phyloP scores from a whole-genome alignment of 1,284 basidiomycete genomes.

The Fistulina hepatica region DNA sequence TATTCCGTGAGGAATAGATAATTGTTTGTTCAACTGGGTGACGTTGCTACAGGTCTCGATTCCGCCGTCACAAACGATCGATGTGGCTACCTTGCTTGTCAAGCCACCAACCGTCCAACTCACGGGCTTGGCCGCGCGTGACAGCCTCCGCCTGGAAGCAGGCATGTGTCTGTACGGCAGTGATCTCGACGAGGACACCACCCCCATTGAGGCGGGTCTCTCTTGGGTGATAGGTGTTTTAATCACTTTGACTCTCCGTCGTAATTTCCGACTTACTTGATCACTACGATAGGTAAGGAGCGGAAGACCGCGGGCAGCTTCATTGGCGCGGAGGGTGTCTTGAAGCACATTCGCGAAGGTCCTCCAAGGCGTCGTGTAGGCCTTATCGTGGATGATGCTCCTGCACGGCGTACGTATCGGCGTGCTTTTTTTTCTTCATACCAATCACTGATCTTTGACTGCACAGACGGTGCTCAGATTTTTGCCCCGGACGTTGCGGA shows the following conservation, averaged over 20 bases:
- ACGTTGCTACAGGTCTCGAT: conserved; percentile 66
- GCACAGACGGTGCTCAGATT: conserved; percentile 72
- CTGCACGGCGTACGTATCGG: conserved; percentile 73
- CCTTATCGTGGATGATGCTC: conserved; percentile 72
- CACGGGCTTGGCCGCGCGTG: conserved; percentile 87
- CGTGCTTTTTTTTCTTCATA: conserved; percentile 3
- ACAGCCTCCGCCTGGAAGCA: conserved; percentile 89
- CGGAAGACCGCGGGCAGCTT: conserved; percentile 64
- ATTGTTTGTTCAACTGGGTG: conserved; percentile 4
- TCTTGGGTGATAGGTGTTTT: conserved; percentile 82
- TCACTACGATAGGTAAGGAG: conserved; percentile 65
- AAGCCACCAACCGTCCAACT: conserved; percentile 64
- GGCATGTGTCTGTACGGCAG: conserved; percentile 98
- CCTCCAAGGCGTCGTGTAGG: conserved; percentile 77
- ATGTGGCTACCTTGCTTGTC: conserved; percentile 64
- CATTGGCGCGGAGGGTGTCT: conserved; percentile 75
- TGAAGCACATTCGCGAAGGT: conserved; percentile 73
- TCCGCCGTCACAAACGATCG: conserved; percentile 65
- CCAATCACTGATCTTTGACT: conserved; percentile 1
- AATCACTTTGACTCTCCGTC: background rate
- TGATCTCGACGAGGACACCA: conserved; percentile 81
- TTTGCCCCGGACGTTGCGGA: conserved; percentile 37
- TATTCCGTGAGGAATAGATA: background rate
- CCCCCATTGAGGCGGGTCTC: conserved; percentile 85
- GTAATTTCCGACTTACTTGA: conserved; percentile 1